These are phyloP conservation scores for Phyllosticta citribraziliensis DNA, from an alignment of 2,329 filamentous ascomycete genomes.

Conservation along the genomic window DNA sequence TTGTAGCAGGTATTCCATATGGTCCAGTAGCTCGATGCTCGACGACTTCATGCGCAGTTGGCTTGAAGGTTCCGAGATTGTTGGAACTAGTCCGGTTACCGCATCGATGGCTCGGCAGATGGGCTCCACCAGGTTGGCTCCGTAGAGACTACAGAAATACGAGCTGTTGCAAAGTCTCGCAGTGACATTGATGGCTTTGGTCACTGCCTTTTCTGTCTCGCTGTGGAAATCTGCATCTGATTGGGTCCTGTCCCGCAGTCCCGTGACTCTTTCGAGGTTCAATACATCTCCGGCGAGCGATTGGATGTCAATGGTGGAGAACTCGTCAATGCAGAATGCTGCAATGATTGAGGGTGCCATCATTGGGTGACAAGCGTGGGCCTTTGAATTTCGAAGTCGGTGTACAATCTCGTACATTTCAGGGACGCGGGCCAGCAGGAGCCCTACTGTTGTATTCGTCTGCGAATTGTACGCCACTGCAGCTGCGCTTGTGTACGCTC, in stretches of 20 bases:
- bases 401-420: not conserved
- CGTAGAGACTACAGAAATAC: not conserved
- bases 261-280: not conserved
- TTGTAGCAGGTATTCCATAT: not conserved
- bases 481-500: not conserved
- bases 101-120: not conserved
- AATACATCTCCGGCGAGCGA: not conserved
- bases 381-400: not conserved
- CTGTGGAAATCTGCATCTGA: not conserved
- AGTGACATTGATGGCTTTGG: not conserved
- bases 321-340: not conserved
- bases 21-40: not conserved
- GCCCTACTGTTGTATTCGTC: not conserved
- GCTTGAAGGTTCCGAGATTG: not conserved
- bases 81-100: not conserved
- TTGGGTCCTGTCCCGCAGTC: not conserved
- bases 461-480: not conserved
- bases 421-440: not conserved
- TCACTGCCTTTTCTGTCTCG: not conserved
- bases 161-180: not conserved
- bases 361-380: not conserved
- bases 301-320: not conserved
- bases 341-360: not conserved
- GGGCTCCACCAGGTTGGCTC: not conserved
- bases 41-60: not conserved